Conservation (phyloP, 352 stramenopile species). For the Globisporangium heterothallicum region DNA sequence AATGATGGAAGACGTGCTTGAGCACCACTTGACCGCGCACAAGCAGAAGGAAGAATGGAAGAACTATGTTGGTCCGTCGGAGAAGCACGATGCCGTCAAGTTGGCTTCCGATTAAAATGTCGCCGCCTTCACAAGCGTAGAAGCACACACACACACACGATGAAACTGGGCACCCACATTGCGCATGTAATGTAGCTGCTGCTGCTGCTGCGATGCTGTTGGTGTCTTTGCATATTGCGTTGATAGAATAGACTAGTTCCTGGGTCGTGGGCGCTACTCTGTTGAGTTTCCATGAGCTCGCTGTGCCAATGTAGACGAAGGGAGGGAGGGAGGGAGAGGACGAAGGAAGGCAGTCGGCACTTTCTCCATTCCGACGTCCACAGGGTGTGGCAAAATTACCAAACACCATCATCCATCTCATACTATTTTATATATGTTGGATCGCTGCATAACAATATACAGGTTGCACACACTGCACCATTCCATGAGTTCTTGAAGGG, state of each 20-base stretch:
- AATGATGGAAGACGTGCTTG: conserved; percentile 92
- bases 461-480: not conserved
- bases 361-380: not conserved
- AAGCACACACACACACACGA: no score
- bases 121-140: no score
- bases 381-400: not conserved
- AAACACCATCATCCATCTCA: conserved; percentile 3
- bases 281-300: conserved; percentile 16
- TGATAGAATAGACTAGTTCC: conserved; percentile 85
- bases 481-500: no score
- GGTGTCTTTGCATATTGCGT: conserved; percentile 18
- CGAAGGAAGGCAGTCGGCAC: not conserved
- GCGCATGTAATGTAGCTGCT: no score
- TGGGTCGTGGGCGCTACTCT: conserved; percentile 79
- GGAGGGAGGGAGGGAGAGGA: not conserved
- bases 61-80: conserved; percentile 58
- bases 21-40: conserved; percentile 93
- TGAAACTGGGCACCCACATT: no score
- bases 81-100: conserved; percentile 47
- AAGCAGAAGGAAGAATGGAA: conserved; percentile 92
- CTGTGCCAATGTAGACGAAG: no score
- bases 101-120: conserved; percentile 44
- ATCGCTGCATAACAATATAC: not conserved
- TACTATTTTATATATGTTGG: conserved; percentile 9
- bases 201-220: conserved; percentile 12